Base-by-base conservation (phyloP, 1,139 yeast genomes). In the Nakaseomyces delphensis region DNA sequence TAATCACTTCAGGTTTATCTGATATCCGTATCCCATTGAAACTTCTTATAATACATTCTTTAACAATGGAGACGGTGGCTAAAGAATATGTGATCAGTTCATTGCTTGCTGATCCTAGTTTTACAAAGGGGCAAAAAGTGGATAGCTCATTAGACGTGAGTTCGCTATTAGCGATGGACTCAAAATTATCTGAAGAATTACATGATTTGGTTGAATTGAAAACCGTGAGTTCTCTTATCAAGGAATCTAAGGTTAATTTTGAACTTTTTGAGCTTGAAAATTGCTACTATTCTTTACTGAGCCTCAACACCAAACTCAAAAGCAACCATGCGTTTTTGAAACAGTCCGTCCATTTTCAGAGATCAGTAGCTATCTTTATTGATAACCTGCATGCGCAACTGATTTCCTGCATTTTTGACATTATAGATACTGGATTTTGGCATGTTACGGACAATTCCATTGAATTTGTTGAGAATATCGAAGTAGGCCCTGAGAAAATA, bases 201-300 rank as follows among this genome's bases (percentile, higher is more conserved):
- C 53, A 52, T 23, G 58, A 52, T 10, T 36, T 53, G 23, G 45
- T 42, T 8, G 43, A 45, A 9, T 38, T 56, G 43, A 51, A 52
- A 36, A 45, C 47, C 1, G 20, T 57, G 4, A 41, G 55, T 2
- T 48, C 46, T 16, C 45, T 57, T n/a, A 41, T 56, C 13, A 40
- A 43, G 36, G 62, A 58, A 39, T 53, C 56, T 32, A 51, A 56
- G 21, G 50, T 56, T 3, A 56, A 57, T 42, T 48, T 52, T 16
- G 56, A 53, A 24, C 41, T 50, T 25, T 29, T 46, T 13, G 63
- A 59, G 38, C 47, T 58, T 14, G 62, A 56, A 35, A 57, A 54
- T 45, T 56, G 62, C 38, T 60, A 54, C 38, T 52, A 55, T 42
- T 56, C 62, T 2, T 43, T 59, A 28, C 48, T 51, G 24, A 48